These are phyloP conservation scores for Arachis hypogaea DNA, from an alignment of 306 rosid species.

Conservation along the genomic window DNA sequence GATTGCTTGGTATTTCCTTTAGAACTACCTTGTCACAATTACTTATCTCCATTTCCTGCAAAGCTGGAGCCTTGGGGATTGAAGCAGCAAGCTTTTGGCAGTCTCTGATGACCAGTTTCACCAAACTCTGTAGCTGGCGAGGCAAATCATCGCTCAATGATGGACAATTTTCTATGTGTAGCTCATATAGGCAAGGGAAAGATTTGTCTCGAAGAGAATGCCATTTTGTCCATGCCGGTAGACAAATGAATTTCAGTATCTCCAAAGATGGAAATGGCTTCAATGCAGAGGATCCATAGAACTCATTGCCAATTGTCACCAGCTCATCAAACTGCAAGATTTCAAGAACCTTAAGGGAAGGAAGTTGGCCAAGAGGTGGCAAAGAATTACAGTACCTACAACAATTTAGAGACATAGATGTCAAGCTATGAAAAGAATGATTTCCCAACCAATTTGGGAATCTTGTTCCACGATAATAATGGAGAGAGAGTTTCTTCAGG, in stretches of 20 bases:
- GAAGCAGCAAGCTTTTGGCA: neutral
- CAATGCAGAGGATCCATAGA: neutral
- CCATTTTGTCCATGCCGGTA: constrained; percentile 8
- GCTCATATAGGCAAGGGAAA: neutral
- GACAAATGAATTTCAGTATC: neutral
- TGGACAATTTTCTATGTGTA: neutral
- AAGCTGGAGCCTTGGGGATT: neutral
- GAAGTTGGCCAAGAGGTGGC: constrained; percentile 4
- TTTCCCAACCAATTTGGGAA: neutral
- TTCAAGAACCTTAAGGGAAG: neutral
- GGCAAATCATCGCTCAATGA: neutral
- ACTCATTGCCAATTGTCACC: neutral
- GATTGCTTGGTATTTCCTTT: neutral
- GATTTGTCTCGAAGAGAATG: neutral
- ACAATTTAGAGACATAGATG: neutral
- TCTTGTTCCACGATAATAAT: neutral
- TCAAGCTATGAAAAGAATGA: neutral
- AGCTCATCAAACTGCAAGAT: constrained; percentile 2
- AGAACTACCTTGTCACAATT: neutral
- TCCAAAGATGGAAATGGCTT: neutral
- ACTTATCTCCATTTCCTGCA: neutral
- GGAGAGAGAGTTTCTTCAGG: neutral
- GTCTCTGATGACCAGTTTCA: neutral
- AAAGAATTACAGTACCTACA: neutral
- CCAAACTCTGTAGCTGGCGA: neutral